Evolutionary conservation across 352 stramenopile genomes (phyloP), one percentile per base, ranked within the genome.

Genomic region (Pythium periplocum): DNA sequence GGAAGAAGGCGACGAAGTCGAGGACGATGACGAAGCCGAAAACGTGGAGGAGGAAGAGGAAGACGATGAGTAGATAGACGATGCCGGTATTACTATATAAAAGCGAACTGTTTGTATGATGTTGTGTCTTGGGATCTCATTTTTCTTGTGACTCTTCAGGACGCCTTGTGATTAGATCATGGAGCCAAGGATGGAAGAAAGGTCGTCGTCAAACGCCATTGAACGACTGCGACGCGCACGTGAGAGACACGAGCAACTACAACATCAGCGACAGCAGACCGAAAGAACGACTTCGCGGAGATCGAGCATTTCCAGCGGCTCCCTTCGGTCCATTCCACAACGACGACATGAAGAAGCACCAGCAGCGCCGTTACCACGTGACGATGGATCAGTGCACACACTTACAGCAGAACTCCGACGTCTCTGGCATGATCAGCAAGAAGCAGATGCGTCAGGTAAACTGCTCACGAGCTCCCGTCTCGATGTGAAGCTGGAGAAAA

Each of bases 31-130:
- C 6, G 64, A 73, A 1, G 65, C 71, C 0, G 59, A 66, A 5
- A 57, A 68, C 8, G 59, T 53, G 5, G 53, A 64, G 1, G 53
- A 53, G 2, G 63, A 57, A 5, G 63, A 51, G 0, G 62, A 77
- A 2, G 55, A 78, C 2, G 59, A 71, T 35, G 63, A 75, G 11
- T 56, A 67, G 53, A 56, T 59, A 32, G 65, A 77, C 45, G 71
- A 64, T 53, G 59, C 41, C 17, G 17, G 17, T 26, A 26, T 26
- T 26, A 26, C 17, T 26, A 26, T 26, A 26, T 26, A 26, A 26
- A 26, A 26, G 17, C 17, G 17, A 26, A 26, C 17, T 26, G 17
- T 26, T 26, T 26, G 17, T 26, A 26, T 26, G 17, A 26, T 26
- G 17, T 26, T 26, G 17, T 26, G 17, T 26, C 17, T 26, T 26